Evolutionary conservation across 768 basidiomycete genomes (phyloP), one percentile per base, ranked within the genome.

Genomic region (Termitomyces sp.): DNA sequence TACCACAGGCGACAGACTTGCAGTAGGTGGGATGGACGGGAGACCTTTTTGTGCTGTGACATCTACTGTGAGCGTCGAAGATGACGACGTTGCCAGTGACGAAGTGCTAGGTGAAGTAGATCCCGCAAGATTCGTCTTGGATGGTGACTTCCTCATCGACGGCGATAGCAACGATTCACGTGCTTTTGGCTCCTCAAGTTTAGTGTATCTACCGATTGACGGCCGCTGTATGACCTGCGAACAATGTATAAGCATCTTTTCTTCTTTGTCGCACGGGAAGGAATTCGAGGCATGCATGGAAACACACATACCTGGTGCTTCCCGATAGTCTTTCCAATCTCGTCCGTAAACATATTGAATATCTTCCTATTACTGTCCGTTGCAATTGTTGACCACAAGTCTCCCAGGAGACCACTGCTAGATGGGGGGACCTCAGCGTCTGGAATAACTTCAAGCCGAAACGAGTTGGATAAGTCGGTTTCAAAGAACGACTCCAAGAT

Each of bases 401-500:
- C 94, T 42, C 94, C 91, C 56, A 87, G 71, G 52, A 92, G 72
- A 7, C 86, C 84, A 61, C 75, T 82, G 60, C 74, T 82, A 43
- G 78, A 72, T 18, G 76, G 74, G 2, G 84, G 76, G 16, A 86
- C 71, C 59, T 88, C 91, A 64, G 83, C 75, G 52, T 90, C 86
- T 0, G 84, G 80, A 5, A 89, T 75, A 15, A 80, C 75, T 53
- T 89, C 86, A 32, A 97, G 76, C 58, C 84, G 80, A 82, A 97
- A 98, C 2, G 94, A 94, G 1, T 81, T 83, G 0, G 91, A 85
- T 57, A 99, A 76, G 68, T 98, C 97, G 0, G 88, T 83, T 64
- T 94, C 94, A 63, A 98, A 99, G 79, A 99, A 99, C 1, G 90
- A 88, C 67, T 99, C 97, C 23, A 99, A 81, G 25, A 98, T 79